phyloP scores from a whole-genome alignment of 1,139 yeast genomes.

The Debaryomycetaceae sp. region DNA sequence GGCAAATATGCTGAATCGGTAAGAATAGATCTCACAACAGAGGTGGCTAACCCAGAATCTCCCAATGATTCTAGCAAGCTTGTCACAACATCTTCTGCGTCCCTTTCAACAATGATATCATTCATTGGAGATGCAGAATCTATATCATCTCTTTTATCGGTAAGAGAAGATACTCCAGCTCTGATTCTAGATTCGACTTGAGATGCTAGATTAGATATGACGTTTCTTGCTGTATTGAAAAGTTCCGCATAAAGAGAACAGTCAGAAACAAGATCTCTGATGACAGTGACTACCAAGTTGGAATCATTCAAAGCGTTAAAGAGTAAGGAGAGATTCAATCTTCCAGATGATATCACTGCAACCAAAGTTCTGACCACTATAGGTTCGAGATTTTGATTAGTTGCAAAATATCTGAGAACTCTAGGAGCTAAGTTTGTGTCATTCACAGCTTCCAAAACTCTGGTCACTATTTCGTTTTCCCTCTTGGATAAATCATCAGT shows the following conservation, averaged over 20 bases:
- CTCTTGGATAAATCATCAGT: conserved; percentile 23
- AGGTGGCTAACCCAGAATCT: conserved; percentile 40
- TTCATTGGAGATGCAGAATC: not conserved
- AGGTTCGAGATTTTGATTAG: conserved; percentile 32
- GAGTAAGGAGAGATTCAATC: conserved; percentile 29
- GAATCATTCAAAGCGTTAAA: conserved; percentile 40
- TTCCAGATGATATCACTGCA: conserved; percentile 30
- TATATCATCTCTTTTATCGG: conserved; percentile 4
- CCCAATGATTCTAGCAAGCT: conserved; percentile 41
- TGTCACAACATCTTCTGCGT: conserved; percentile 27
- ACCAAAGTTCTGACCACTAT: conserved; percentile 31
- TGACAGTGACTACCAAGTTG: conserved; percentile 32
- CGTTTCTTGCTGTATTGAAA: conserved; percentile 29
- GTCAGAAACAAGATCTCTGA: conserved; percentile 39
- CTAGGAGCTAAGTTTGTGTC: conserved; percentile 38
- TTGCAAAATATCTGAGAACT: conserved; percentile 34
- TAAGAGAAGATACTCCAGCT: conserved; percentile 17
- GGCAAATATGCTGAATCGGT: conserved; percentile 38
- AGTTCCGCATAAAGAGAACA: conserved; percentile 38
- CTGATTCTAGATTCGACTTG: conserved; percentile 24
- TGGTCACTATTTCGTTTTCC: conserved; percentile 39
- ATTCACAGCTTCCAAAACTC: conserved; percentile 37
- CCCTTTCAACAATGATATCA: conserved; percentile 18
- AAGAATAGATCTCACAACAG: conserved; percentile 38
- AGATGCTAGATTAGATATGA: conserved; percentile 26